A percentile compares a stretch with the other conserved stretches of the same genome.
Conservation (phyloP, 2,329 filamentous ascomycete genomes). For the Cryphonectria parasitica region DNA sequence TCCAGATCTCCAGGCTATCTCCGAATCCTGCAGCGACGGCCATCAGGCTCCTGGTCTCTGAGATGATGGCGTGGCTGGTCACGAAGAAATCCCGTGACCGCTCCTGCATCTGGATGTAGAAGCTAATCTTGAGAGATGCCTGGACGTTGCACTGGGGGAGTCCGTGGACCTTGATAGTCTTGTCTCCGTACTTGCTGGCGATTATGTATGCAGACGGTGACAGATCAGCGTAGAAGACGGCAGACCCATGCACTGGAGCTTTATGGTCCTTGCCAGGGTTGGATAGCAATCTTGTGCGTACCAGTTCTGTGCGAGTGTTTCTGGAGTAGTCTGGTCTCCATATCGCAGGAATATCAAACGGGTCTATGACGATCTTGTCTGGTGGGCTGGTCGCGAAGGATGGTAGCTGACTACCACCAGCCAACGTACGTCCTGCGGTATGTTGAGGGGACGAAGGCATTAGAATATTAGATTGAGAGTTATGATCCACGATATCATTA, state of each 20-base stretch:
- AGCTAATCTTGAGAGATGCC: conserved; percentile 42
- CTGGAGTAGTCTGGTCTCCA: neutral
- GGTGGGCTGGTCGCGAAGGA: conserved; percentile 22
- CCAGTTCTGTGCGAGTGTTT: neutral
- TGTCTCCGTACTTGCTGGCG: conserved; percentile 41
- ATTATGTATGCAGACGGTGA: conserved; percentile 40
- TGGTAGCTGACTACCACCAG: neutral
- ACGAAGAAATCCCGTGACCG: conserved; percentile 48
- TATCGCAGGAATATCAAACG: conserved; percentile 6
- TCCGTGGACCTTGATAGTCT: conserved; percentile 36
- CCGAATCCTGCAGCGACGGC: conserved; percentile 46
- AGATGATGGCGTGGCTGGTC: conserved; percentile 47
- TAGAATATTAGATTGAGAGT: neutral
- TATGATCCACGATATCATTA: neutral
- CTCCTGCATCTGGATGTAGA: conserved; percentile 43
- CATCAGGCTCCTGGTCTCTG: conserved; percentile 42
- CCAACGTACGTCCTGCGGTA: neutral
- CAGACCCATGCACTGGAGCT: conserved; percentile 34
- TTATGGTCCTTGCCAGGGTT: conserved; percentile 37
- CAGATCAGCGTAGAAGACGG: conserved; percentile 42
- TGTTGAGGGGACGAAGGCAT: neutral
- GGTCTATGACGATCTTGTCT: conserved; percentile 25
- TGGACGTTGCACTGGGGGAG: conserved; percentile 34
- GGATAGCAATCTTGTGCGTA: conserved; percentile 32
- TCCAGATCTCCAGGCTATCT: conserved; percentile 44